Conservation (phyloP, 371 early-diverging fungal genomes). For the Apophysomyces elegans region DNA sequence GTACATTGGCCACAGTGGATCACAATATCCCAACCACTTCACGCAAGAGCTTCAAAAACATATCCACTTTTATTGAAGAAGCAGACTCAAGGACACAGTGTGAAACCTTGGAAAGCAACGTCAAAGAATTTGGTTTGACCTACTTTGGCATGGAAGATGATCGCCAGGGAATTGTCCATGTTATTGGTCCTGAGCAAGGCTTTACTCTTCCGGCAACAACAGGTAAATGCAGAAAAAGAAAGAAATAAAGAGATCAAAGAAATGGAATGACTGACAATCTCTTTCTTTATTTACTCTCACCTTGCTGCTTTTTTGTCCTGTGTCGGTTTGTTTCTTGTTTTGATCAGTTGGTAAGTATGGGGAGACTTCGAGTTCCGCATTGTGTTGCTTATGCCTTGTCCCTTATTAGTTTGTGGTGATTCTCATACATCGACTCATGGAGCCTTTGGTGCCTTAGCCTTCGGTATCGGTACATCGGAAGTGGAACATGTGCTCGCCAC, state of each 20-base stretch:
- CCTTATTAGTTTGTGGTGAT: constrained; percentile 66
- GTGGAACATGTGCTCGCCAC: constrained; percentile 78
- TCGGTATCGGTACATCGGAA: constrained; percentile 78
- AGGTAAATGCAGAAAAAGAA: constrained; percentile 13
- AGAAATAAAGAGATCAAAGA: no score
- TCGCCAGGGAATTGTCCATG: constrained; percentile 76
- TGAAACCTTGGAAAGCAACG: constrained; percentile 68
- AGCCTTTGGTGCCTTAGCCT: constrained; percentile 76
- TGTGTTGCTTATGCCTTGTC: background rate
- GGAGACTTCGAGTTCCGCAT: no score
- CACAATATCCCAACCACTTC: constrained; percentile 72
- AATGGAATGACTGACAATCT: background rate
- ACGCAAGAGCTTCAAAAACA: constrained; percentile 58
- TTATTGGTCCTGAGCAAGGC: constrained; percentile 79
- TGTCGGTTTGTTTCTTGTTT: background rate
- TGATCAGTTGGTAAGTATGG: constrained; percentile 1
- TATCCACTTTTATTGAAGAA: constrained; percentile 66
- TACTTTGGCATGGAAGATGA: constrained; percentile 70
- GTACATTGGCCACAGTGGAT: constrained; percentile 73
- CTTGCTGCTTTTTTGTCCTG: background rate
- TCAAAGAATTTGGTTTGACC: constrained; percentile 65
- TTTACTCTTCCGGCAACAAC: constrained; percentile 76
- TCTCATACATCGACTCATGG: constrained; percentile 78
- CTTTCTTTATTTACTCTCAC: background rate
- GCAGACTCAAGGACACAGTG: constrained; percentile 66